Conservation (phyloP, 2,329 filamentous ascomycete genomes). For the Trichoderma sp. region DNA sequence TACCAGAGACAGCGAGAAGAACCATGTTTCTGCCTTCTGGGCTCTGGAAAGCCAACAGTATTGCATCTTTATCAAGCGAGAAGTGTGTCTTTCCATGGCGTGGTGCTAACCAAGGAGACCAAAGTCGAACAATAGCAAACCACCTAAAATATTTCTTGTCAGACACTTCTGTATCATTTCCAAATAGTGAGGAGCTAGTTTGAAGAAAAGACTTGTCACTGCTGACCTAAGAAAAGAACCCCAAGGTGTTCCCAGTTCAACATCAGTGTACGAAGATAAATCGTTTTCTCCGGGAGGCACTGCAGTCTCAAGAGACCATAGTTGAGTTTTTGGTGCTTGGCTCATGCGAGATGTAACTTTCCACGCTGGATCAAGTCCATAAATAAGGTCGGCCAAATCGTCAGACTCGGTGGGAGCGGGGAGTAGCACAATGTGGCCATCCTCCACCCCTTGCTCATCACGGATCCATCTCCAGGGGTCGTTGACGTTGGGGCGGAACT, state of each 20-base stretch:
- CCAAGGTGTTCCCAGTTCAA: conserved; percentile 63
- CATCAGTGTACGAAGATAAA: conserved; percentile 54
- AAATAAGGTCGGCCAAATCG: conserved; percentile 55
- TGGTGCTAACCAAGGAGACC: conserved; percentile 84
- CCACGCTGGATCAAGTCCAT: conserved; percentile 55
- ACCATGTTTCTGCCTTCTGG: conserved; percentile 71
- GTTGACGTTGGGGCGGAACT: conserved; percentile 54
- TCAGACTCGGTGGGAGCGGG: conserved; percentile 31
- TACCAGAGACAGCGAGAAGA: conserved; percentile 72
- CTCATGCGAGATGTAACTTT: conserved; percentile 53
- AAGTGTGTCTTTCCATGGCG: conserved; percentile 71
- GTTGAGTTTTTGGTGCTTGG: conserved; percentile 64
- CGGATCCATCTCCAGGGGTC: conserved; percentile 69
- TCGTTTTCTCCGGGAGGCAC: conserved; percentile 57
- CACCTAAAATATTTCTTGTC: conserved; percentile 48
- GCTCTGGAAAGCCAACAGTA: conserved; percentile 75
- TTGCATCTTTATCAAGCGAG: conserved; percentile 69
- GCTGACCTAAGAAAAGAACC: conserved; percentile 52
- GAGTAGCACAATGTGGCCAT: conserved; percentile 59
- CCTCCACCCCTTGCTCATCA: conserved; percentile 59
- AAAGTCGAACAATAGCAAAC: conserved; percentile 78
- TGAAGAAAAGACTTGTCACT: not conserved
- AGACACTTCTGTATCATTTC: not conserved
- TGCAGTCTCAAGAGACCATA: conserved; percentile 64
- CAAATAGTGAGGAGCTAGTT: not conserved